Conservation (phyloP, 257 asterid genomes). For the Ajuga chamaepitys region DNA sequence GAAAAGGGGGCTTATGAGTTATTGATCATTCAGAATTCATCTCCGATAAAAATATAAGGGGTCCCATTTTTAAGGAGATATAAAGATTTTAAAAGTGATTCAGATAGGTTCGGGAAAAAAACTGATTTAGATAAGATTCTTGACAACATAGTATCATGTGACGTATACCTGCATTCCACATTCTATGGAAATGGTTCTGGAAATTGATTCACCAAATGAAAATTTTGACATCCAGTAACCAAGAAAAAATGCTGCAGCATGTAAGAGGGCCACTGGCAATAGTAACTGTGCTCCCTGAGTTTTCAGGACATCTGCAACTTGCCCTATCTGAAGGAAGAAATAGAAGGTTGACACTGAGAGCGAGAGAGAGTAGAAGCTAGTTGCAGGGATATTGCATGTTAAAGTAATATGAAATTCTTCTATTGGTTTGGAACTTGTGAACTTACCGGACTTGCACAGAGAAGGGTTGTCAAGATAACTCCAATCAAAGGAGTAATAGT, state of each 20-base stretch:
- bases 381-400: background rate
- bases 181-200: conserved; percentile 92
- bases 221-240: conserved; percentile 82
- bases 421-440: conserved; percentile 7
- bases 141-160: background rate
- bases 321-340: conserved; percentile 64
- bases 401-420: background rate
- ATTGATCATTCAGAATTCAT: background rate
- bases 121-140: background rate
- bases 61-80: background rate
- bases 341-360: background rate
- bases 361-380: background rate
- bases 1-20: background rate
- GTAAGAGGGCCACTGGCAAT: conserved; percentile 77
- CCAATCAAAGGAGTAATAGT: conserved; percentile 83
- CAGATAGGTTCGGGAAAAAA: background rate
- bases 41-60: background rate
- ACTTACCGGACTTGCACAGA: conserved; percentile 97
- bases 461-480: conserved; percentile 87
- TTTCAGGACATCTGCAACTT: conserved; percentile 86
- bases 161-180: conserved; percentile 92
- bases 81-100: background rate
- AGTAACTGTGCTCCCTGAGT: conserved; percentile 81
- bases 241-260: conserved; percentile 76
- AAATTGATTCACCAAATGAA: conserved; percentile 94